Evolutionary conservation across 768 basidiomycete species (phyloP).

Genomic region (Krasilnikovozyma curviuscula): DNA sequence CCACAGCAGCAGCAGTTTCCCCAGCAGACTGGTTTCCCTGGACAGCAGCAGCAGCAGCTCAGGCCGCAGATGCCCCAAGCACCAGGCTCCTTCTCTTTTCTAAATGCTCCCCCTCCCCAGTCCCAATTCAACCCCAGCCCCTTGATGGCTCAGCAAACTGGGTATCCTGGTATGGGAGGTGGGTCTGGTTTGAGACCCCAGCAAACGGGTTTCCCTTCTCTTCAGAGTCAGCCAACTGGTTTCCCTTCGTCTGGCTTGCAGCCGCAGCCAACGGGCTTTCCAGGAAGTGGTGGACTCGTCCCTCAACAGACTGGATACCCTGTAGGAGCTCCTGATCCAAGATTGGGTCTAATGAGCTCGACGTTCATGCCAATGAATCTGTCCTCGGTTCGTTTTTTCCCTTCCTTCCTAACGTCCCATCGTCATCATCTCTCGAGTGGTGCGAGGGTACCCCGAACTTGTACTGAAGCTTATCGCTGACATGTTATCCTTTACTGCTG

Average conservation of each 20-base stretch:
- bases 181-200: slow-evolving; percentile 1
- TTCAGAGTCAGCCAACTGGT: slow-evolving; percentile 9
- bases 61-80: neutral
- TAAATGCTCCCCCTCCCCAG: slow-evolving; percentile 19
- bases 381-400: slow-evolving; percentile 17
- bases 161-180: slow-evolving; percentile 8
- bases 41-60: slow-evolving; percentile 13
- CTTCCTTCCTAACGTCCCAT: neutral
- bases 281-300: slow-evolving; percentile 33
- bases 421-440: slow-evolving; percentile 3
- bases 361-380: slow-evolving; percentile 60
- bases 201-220: slow-evolving; percentile 7
- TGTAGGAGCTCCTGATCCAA: slow-evolving; percentile 36
- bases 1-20: slow-evolving; percentile 15
- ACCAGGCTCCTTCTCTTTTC: slow-evolving; percentile 14
- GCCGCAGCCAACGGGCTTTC: slow-evolving; percentile 43
- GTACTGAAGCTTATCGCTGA: neutral
- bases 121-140: neutral
- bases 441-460: neutral
- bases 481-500: neutral
- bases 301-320: slow-evolving; percentile 62
- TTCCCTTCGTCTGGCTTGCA: slow-evolving; percentile 22
- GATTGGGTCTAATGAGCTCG: slow-evolving; percentile 71
- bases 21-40: slow-evolving; percentile 18
- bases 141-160: slow-evolving; percentile 9